These are phyloP conservation scores for Earliella scabrosa DNA, from an alignment of 1,284 basidiomycete species.

Conservation along the genomic window DNA sequence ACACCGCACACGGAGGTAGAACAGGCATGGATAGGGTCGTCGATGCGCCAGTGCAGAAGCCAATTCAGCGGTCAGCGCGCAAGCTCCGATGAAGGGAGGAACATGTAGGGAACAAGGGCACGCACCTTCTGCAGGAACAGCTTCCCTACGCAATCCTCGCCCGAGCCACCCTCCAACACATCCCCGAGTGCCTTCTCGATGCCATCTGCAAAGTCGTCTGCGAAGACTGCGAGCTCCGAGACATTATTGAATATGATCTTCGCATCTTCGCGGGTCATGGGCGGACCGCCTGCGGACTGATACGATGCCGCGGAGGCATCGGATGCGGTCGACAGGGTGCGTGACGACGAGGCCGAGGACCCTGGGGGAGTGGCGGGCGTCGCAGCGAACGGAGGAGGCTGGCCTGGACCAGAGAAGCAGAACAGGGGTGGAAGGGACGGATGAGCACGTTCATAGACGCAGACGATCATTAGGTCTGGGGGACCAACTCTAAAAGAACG, in stretches of 20 bases:
- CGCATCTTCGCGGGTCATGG: slow-evolving; percentile 75
- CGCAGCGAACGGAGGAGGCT: slow-evolving; percentile 33
- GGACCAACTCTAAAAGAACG: slow-evolving; percentile 20
- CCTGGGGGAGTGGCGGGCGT: slow-evolving; percentile 37
- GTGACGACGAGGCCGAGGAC: slow-evolving; percentile 46
- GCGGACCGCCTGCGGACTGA: slow-evolving; percentile 43
- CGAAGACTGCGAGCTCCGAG: slow-evolving; percentile 71
- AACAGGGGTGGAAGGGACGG: neutral
- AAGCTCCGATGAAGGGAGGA: slow-evolving; percentile 7
- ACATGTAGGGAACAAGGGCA: slow-evolving; percentile 8
- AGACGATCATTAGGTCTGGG: neutral
- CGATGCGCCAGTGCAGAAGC: neutral
- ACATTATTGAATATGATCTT: slow-evolving; percentile 84
- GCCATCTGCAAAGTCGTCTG: slow-evolving; percentile 66
- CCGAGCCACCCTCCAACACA: slow-evolving; percentile 54
- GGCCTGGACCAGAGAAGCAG: slow-evolving; percentile 28
- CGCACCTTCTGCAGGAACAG: slow-evolving; percentile 77
- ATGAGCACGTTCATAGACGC: slow-evolving; percentile 1
- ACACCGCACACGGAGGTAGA: neutral
- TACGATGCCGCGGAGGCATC: slow-evolving; percentile 49
- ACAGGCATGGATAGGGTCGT: neutral
- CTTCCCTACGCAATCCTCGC: slow-evolving; percentile 76
- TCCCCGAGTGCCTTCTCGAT: slow-evolving; percentile 62
- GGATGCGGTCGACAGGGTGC: slow-evolving; percentile 59
- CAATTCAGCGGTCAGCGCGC: neutral